These are phyloP conservation scores for Podila clonocystis DNA, from an alignment of 192 early-diverging fungal species.

Conservation along the genomic window DNA sequence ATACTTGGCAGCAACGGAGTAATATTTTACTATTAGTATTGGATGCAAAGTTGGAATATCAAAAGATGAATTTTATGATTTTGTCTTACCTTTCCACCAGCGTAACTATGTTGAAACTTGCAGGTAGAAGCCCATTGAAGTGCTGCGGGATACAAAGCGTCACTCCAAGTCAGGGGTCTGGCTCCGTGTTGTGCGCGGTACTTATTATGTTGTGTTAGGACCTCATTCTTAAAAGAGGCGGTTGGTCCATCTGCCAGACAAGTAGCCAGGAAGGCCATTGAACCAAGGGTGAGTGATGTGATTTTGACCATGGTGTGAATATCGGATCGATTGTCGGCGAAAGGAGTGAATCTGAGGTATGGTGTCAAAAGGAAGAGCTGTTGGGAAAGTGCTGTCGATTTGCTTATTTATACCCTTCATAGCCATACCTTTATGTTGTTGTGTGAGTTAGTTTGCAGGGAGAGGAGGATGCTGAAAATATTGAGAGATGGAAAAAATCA, in stretches of 20 bases:
- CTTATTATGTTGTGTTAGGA: constrained; percentile 3
- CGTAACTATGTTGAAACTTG: constrained; percentile 1
- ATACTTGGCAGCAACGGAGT: constrained; percentile 12
- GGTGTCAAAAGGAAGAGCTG: too few relatives aligned
- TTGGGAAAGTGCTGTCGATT: too few relatives aligned
- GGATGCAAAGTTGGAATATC: neutral
- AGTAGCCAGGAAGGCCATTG: constrained; percentile 11
- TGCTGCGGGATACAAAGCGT: constrained; percentile 4
- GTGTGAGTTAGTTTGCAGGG: too few relatives aligned
- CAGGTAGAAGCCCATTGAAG: constrained; percentile 2
- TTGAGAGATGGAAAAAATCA: too few relatives aligned
- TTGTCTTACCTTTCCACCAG: neutral
- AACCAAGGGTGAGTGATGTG: constrained; percentile 3
- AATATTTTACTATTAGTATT: neutral
- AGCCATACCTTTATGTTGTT: too few relatives aligned
- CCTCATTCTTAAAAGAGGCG: constrained; percentile 2
- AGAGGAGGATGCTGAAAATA: too few relatives aligned
- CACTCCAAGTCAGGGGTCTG: constrained; percentile 6
- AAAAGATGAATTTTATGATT: neutral
- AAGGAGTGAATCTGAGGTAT: too few relatives aligned
- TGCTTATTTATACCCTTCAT: too few relatives aligned
- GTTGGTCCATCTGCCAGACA: constrained; percentile 1
- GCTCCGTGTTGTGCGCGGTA: constrained; percentile 10
- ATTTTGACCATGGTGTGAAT: too few relatives aligned
- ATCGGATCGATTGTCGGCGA: too few relatives aligned